Evolutionary conservation across 441 rosid genomes (phyloP).

Genomic region (Rhodomyrtus psidioides): DNA sequence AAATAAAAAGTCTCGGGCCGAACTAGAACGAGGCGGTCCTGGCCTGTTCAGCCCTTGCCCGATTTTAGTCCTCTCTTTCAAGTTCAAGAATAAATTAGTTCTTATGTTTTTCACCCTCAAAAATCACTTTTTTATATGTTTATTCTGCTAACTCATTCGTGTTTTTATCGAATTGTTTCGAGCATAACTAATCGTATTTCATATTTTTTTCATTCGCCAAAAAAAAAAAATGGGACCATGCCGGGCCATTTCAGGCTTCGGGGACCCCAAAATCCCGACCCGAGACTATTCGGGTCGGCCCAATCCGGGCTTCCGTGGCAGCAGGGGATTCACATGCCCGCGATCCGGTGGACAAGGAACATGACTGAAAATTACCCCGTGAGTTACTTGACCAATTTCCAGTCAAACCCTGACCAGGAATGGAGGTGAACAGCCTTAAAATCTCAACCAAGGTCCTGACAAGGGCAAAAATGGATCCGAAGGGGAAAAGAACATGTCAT

Average conservation of each 20-base stretch:
- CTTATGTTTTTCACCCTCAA: rapidly evolving
- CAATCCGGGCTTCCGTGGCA: background rate
- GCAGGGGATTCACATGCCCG: background rate
- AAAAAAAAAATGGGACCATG: background rate
- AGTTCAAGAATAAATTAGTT: background rate
- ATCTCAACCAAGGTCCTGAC: background rate
- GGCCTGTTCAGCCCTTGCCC: background rate
- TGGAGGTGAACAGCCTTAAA: background rate
- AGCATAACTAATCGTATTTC: background rate
- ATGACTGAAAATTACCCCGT: background rate
- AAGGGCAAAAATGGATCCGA: background rate
- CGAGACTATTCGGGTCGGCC: background rate
- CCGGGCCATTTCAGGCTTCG: background rate
- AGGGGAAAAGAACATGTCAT: background rate
- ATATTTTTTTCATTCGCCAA: background rate
- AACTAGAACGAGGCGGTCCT: background rate
- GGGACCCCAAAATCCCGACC: background rate
- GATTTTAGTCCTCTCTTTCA: background rate
- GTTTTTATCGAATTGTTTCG: background rate
- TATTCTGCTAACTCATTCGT: background rate
- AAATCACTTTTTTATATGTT: background rate
- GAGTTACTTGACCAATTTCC: background rate
- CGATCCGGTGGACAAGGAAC: background rate
- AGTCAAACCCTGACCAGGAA: background rate
- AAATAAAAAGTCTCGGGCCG: background rate